phyloP scores from a whole-genome alignment of 371 early-diverging fungal species.

The Blastocladiella emersonii region DNA sequence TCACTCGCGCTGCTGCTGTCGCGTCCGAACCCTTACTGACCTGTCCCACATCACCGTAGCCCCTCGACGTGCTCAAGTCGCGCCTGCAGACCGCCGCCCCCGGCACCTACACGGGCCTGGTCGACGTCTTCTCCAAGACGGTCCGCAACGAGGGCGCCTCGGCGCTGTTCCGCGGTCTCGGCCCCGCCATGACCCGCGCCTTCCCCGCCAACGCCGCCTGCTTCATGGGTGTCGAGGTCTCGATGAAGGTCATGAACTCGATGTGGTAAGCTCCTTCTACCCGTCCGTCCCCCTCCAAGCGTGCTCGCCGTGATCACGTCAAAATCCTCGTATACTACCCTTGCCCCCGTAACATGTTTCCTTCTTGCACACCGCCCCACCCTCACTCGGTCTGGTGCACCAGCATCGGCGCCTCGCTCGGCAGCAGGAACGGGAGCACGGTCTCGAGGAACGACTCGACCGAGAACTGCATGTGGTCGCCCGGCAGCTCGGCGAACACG shows the following conservation, averaged over 20 bases:
- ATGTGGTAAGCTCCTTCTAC: conserved; percentile 1
- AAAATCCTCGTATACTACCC: too few relatives aligned
- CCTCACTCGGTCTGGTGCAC: too few relatives aligned
- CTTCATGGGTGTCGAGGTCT: conserved; percentile 7
- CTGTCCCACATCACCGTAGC: conserved; percentile 18
- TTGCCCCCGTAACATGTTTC: too few relatives aligned
- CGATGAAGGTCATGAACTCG: conserved; percentile 5
- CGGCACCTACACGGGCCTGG: conserved; percentile 74
- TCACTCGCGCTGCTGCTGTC: neutral
- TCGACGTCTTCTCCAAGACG: conserved; percentile 64
- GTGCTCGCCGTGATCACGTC: too few relatives aligned
- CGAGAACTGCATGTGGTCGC: conserved; percentile 28
- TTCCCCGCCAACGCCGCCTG: conserved; percentile 85
- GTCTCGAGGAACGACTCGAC: neutral
- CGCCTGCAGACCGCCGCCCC: conserved; percentile 89
- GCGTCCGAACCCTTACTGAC: too few relatives aligned
- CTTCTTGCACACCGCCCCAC: too few relatives aligned
- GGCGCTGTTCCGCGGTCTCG: conserved; percentile 91
- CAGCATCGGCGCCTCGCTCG: too few relatives aligned
- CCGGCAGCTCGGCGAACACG: conserved; percentile 43
- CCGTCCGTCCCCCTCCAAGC: too few relatives aligned
- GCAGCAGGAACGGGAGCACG: neutral
- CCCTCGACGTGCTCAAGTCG: conserved; percentile 94
- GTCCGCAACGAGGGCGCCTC: conserved; percentile 63
- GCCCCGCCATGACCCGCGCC: conserved; percentile 88